Evolutionary conservation across 768 basidiomycete species (phyloP), one percentile per base, ranked within the genome.

Genomic region (Strobilomyces confusus): DNA sequence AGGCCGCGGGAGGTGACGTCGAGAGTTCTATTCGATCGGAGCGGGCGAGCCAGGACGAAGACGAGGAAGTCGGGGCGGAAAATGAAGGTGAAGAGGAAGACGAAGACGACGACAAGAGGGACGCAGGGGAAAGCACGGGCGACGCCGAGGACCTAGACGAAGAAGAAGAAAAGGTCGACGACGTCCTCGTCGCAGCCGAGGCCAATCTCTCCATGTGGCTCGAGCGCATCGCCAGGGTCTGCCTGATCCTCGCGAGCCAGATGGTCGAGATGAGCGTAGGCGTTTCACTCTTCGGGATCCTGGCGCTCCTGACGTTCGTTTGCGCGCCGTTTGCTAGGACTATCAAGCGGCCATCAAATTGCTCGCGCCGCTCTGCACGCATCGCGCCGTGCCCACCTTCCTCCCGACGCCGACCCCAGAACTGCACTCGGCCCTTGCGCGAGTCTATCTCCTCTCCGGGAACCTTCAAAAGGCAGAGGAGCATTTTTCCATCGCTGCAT

Each of bases 191-290:
- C 3, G 59, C 72, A 4, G 66, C 66, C 17, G 64, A 69, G 44
- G 63, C 68, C 30, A 71, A 69, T 30, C 66, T 76, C 19, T 75
- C 77, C 47, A 91, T 92, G 89, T 93, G 90, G 90, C 83, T 83
- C 55, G 90, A 93, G 68, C 81, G 90, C 51, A 83, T 84, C 4
- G 80, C 86, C 15, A 74, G 91, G 45, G 72, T 92, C n/a, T 82
- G 78, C 49, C 66, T 93, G 50, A 90, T 92, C 55, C 78, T 91
- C 44, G 89, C 89, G 2, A 87, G 86, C 33, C 89, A 92, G 69
- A 70, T 92, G 63, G 74, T 89, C 48, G 91, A 93, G 69, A 89
- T 91, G 84, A 89, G 89, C 76, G 89, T 87, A 43, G 20, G 72
- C 52, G 17, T 30, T 12, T 25, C 36, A 8, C 20, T 13, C 22